Conservation (phyloP, 305 asterid species). For the Fraxinus greggii region DNA sequence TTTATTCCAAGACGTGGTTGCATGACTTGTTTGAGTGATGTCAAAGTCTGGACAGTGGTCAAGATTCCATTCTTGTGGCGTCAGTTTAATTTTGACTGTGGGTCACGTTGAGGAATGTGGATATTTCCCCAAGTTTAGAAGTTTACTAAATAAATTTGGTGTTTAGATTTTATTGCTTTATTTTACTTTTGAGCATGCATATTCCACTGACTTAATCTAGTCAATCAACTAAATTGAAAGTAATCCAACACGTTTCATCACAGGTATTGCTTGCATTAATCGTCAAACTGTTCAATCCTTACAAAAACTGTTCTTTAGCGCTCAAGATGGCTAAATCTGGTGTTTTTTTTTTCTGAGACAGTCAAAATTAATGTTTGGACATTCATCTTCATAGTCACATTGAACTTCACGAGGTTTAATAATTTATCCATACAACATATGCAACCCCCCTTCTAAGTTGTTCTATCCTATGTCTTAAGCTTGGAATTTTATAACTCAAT, state of each 20-base stretch:
- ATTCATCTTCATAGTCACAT: background rate
- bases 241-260: background rate
- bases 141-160: background rate
- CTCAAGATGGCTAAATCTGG: background rate
- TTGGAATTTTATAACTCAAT: background rate
- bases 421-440: background rate
- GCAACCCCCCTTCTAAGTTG: background rate
- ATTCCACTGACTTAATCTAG: background rate
- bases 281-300: background rate
- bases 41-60: background rate
- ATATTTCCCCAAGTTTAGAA: background rate
- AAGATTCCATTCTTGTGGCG: background rate
- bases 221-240: background rate
- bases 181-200: background rate
- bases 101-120: background rate
- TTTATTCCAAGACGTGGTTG: background rate
- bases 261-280: background rate
- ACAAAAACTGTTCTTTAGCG: background rate
- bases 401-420: background rate
- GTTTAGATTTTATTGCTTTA: background rate
- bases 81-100: background rate
- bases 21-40: background rate
- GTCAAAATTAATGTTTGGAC: background rate
- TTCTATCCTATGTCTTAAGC: background rate
- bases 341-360: background rate